Evolutionary conservation across 305 asterid species (phyloP), one percentile per base, ranked within the genome.

Genomic region (Caryopteris hybrid): DNA sequence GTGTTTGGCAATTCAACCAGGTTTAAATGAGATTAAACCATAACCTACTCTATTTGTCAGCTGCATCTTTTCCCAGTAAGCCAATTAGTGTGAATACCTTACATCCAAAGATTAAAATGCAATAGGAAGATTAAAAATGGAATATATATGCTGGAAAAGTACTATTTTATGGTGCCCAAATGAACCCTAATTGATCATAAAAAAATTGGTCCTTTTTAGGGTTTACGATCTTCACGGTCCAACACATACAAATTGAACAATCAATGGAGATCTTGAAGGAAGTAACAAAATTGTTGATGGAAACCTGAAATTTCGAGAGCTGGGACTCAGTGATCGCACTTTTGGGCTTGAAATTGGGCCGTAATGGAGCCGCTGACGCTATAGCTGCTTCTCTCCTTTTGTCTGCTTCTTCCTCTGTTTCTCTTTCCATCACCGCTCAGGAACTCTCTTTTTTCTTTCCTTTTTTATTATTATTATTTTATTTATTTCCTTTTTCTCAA

Each of bases 221-320:
- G 60, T 74, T 55, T 21, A 36, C 33, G 8, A 12, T 63, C 60
- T 46, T 16, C 27, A 38, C 18, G 33, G 20, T 45, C 7, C 20
- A 52, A 2, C 16, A 12, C 18, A 61, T 22, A 34, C 29, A 63
- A 68, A 58, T 14, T 47, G 55, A 70, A 64, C 16, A 9, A 20
- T 18, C 39, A 21, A 45, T 5, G 34, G 5, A 33, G 9, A 33
- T 33, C 2, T 4, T 4, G 39, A 34, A 31, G 6, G 6, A 16
- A 56, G 8, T 16, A 25, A 46, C 5, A 11, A 46, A 48, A 50
- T 16, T 13, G 12, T 20, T 48, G 1, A 11, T 9, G 66, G 38
- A 6, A 42, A 89, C 98, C 81, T 85, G 92, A 84, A 92, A 85
- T 77, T 92, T 92, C 65, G 88, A 80, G 71, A 89, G 80, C 76